Evolutionary conservation across 2,329 filamentous ascomycete species (phyloP).

Genomic region (Cordyceps tenuipes): DNA sequence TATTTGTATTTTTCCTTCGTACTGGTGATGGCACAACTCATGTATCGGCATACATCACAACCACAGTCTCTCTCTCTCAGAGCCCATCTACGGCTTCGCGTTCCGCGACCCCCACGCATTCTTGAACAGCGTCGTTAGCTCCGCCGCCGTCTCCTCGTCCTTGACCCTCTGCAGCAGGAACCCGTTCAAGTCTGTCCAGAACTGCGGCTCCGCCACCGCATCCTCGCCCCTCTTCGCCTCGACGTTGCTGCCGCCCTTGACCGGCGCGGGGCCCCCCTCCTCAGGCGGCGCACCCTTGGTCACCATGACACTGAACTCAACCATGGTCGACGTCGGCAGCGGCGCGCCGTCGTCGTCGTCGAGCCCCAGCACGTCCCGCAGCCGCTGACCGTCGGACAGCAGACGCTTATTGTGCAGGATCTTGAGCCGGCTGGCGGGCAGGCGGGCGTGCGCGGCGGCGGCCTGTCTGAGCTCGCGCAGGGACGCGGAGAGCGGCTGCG

Average conservation of each 20-base stretch:
- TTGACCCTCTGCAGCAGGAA: slow-evolving; percentile 74
- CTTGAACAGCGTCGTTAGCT: slow-evolving; percentile 60
- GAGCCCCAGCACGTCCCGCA: slow-evolving; percentile 58
- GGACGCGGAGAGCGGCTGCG: slow-evolving; percentile 59
- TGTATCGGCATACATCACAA: background rate
- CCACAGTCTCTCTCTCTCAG: background rate
- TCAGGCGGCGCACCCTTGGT: slow-evolving; percentile 55
- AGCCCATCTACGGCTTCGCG: slow-evolving; percentile 19
- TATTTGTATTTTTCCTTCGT: background rate
- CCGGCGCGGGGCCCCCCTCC: slow-evolving; percentile 19
- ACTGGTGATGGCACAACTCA: background rate
- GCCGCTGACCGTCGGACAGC: slow-evolving; percentile 63
- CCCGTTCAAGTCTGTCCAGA: slow-evolving; percentile 78
- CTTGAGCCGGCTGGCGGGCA: slow-evolving; percentile 73
- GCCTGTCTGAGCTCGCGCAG: slow-evolving; percentile 69
- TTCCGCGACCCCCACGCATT: slow-evolving; percentile 54
- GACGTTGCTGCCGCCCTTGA: background rate
- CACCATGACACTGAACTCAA: slow-evolving; percentile 85
- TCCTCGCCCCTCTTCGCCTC: slow-evolving; percentile 12
- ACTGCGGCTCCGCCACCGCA: slow-evolving; percentile 56
- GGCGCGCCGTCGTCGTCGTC: slow-evolving; percentile 30
- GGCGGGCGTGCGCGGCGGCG: slow-evolving; percentile 54
- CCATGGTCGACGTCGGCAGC: slow-evolving; percentile 14
- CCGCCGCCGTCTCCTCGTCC: slow-evolving; percentile 57
- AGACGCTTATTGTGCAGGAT: slow-evolving; percentile 84